Conservation (phyloP, 2,329 filamentous ascomycete species). For the Curvularia lunata region DNA sequence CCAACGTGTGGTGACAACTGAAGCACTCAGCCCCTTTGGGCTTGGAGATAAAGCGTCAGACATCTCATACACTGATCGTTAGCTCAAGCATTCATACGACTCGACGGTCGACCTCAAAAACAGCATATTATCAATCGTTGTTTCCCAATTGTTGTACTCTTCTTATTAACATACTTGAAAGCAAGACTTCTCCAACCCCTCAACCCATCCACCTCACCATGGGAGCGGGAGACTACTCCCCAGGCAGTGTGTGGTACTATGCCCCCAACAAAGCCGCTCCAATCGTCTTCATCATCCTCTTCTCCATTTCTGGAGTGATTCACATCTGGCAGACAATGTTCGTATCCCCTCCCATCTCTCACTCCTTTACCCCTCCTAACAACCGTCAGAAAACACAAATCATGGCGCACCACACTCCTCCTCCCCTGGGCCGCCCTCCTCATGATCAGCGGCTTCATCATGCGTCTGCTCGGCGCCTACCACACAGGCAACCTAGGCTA, state of each 20-base stretch:
- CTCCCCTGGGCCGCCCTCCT: constrained; percentile 62
- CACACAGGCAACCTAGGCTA: constrained; percentile 54
- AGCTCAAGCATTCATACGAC: neutral
- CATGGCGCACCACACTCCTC: constrained; percentile 62
- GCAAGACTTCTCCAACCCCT: neutral
- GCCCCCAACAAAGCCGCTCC: constrained; percentile 63
- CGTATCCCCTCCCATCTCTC: constrained; percentile 30
- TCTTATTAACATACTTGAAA: neutral
- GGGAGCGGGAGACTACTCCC: constrained; percentile 44
- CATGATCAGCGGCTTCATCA: constrained; percentile 63
- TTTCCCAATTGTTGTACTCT: neutral
- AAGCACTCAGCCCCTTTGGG: neutral
- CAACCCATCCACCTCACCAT: constrained; percentile 22
- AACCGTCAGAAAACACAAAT: constrained; percentile 59
- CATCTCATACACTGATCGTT: neutral
- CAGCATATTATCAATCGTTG: neutral
- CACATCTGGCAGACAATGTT: constrained; percentile 65
- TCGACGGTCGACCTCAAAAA: neutral
- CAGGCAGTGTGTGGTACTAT: constrained; percentile 53
- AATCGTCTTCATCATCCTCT: constrained; percentile 59
- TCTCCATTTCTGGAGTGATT: constrained; percentile 53
- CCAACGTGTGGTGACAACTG: neutral
- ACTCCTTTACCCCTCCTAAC: neutral
- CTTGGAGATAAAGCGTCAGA: neutral
- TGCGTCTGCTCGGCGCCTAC: constrained; percentile 61